Conservation (phyloP, 2,329 filamentous ascomycete genomes). For the Neonectria faginata region DNA sequence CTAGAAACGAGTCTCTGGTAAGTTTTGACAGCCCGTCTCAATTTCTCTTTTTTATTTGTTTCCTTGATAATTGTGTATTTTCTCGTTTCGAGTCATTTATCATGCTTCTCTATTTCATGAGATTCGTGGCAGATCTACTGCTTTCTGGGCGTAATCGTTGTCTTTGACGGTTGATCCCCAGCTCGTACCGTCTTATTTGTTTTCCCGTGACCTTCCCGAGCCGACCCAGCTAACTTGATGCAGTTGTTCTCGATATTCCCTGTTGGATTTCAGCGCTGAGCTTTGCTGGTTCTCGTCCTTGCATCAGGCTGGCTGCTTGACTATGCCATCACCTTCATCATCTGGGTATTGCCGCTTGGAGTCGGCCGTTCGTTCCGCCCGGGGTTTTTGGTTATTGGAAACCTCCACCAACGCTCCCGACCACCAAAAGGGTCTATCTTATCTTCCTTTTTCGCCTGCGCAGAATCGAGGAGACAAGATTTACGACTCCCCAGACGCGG, state of each 20-base stretch:
- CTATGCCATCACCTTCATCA: neutral
- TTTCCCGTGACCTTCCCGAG: neutral
- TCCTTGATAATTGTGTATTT: neutral
- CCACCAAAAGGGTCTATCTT: too few relatives aligned
- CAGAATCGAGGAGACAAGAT: too few relatives aligned
- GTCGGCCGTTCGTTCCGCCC: neutral
- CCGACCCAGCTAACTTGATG: neutral
- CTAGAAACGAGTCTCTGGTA: conserved; percentile 3
- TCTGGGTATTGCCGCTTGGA: neutral
- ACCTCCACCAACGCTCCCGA: neutral
- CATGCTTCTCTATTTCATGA: neutral
- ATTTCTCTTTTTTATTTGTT: neutral
- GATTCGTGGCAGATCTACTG: neutral
- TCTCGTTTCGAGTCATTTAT: neutral
- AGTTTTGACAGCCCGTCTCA: conserved; percentile 8
- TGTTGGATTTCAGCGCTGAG: neutral
- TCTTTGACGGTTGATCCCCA: conserved; percentile 4
- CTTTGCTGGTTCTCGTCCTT: neutral
- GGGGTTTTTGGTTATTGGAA: neutral
- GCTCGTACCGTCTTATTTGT: conserved; percentile 7
- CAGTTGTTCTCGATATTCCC: neutral
- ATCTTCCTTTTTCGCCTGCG: neutral
- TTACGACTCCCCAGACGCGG: too few relatives aligned
- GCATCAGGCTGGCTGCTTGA: neutral
- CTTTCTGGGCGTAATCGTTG: neutral